These are phyloP conservation scores for Catharanthus roseus DNA, from an alignment of 257 asterid species.

Conservation along the genomic window DNA sequence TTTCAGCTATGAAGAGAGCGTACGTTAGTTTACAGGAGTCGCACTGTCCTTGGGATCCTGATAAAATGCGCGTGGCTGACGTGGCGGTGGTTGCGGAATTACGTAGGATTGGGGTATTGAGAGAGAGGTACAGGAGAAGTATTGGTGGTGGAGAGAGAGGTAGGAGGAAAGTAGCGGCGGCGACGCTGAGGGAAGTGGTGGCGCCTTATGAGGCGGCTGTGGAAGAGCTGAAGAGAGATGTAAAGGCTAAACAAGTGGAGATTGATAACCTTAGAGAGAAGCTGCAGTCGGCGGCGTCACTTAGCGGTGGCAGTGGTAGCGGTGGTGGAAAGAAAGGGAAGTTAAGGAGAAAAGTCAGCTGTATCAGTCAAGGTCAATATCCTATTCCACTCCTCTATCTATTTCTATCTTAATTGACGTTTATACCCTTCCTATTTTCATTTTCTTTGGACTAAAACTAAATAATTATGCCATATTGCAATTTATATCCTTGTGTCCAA, in stretches of 20 bases:
- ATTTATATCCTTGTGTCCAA: not conserved
- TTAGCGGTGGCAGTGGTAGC: slow-evolving; percentile 31
- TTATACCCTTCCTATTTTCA: not conserved
- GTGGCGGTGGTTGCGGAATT: slow-evolving; percentile 83
- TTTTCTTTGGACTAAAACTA: too few species aligned
- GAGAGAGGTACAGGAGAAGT: slow-evolving; percentile 83
- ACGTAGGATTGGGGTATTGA: slow-evolving; percentile 58
- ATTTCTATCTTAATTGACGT: not conserved
- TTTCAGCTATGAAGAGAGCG: slow-evolving; percentile 73
- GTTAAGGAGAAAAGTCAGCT: slow-evolving; percentile 68
- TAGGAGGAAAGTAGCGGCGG: slow-evolving; percentile 56
- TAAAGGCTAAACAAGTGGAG: slow-evolving; percentile 62
- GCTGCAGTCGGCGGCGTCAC: slow-evolving; percentile 60
- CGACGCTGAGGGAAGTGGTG: slow-evolving; percentile 82
- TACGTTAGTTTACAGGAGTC: slow-evolving; percentile 84
- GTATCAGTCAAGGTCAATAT: slow-evolving; percentile 58
- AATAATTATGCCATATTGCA: too few species aligned
- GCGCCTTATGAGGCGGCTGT: slow-evolving; percentile 95
- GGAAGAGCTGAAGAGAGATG: slow-evolving; percentile 78
- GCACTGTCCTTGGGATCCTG: slow-evolving; percentile 91
- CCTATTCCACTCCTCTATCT: not conserved
- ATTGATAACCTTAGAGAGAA: slow-evolving; percentile 60
- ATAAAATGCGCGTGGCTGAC: slow-evolving; percentile 81
- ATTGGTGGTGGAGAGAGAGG: slow-evolving; percentile 32
- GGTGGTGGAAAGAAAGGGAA: slow-evolving; percentile 51